A percentile compares a stretch with the other conserved stretches of the same genome.
Conservation (phyloP, 306 rosid genomes). For the Cicer yamashitae region DNA sequence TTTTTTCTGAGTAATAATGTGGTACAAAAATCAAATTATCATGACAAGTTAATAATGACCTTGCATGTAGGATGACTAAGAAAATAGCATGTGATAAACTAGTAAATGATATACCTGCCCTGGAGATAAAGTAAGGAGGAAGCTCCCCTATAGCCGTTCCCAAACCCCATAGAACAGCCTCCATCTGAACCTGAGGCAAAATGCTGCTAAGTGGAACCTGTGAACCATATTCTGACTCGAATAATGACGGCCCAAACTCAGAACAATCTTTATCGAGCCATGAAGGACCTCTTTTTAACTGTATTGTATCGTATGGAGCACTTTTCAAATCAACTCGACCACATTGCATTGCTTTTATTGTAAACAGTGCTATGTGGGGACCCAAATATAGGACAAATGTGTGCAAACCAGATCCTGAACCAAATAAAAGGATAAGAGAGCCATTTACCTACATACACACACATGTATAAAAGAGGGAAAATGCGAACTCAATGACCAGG, state of each 20-base stretch:
- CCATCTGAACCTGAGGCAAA: slow-evolving; percentile 88
- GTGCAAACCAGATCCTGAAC: slow-evolving; percentile 98
- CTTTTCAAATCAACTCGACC: slow-evolving; percentile 96
- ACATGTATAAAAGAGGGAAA: background rate
- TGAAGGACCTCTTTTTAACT: slow-evolving; percentile 80
- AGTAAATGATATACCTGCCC: slow-evolving; percentile 74
- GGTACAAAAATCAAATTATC: background rate
- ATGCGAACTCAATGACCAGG: slow-evolving; percentile 14
- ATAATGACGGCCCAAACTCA: slow-evolving; percentile 84
- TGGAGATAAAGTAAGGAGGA: slow-evolving; percentile 98
- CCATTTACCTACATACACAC: background rate
- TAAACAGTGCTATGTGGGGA: slow-evolving; percentile 93
- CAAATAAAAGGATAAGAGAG: slow-evolving; percentile 42
- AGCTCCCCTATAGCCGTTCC: slow-evolving; percentile 99
- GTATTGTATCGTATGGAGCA: slow-evolving; percentile 95
- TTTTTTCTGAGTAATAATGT: background rate
- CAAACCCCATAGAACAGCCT: slow-evolving; percentile 93
- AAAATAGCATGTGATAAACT: slow-evolving; percentile 17
- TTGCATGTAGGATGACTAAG: background rate
- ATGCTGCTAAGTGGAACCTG: slow-evolving; percentile 90
- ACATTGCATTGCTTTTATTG: slow-evolving; percentile 93
- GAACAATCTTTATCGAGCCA: slow-evolving; percentile 97
- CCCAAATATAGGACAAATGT: slow-evolving; percentile 97
- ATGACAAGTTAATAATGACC: slow-evolving; percentile 20
- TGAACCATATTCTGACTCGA: slow-evolving; percentile 63